Conservation (phyloP, 179 eudicot species). For the Beta lomatogona region DNA sequence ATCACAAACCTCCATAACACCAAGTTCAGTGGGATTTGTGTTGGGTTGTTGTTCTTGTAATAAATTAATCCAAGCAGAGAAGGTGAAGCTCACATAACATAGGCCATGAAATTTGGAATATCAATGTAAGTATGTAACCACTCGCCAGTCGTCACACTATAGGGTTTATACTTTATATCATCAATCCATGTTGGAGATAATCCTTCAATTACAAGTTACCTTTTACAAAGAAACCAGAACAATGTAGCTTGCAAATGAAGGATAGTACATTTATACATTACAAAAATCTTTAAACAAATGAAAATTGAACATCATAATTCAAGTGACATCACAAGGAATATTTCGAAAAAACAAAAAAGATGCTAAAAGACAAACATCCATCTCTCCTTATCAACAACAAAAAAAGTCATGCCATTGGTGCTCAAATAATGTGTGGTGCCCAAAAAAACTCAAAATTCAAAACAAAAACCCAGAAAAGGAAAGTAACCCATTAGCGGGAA, state of each 20-base stretch:
- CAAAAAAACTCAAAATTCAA: constrained; percentile 22
- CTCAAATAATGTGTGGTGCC: constrained; percentile 28
- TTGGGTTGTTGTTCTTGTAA: not conserved
- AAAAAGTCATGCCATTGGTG: constrained; percentile 29
- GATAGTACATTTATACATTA: too few relatives aligned
- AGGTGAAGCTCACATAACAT: not conserved
- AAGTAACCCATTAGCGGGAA: constrained; percentile 34
- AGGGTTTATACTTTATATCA: not conserved
- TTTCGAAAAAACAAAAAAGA: not conserved
- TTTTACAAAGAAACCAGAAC: not conserved
- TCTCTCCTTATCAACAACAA: constrained; percentile 35
- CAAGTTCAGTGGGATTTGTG: not conserved
- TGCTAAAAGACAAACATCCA: constrained; percentile 39
- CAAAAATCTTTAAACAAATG: too few relatives aligned
- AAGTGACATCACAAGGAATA: constrained; percentile 7
- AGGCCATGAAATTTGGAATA: not conserved
- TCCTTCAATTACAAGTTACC: not conserved
- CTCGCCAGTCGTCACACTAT: too few relatives aligned
- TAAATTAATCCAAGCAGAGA: not conserved
- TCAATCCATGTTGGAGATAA: not conserved
- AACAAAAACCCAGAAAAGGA: constrained; percentile 35
- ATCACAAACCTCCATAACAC: not conserved
- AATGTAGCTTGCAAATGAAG: too few relatives aligned
- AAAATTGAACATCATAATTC: constrained; percentile 20
- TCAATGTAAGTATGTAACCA: too few relatives aligned